phyloP scores from a whole-genome alignment of 306 rosid genomes.

The Cicer cuneatum region DNA sequence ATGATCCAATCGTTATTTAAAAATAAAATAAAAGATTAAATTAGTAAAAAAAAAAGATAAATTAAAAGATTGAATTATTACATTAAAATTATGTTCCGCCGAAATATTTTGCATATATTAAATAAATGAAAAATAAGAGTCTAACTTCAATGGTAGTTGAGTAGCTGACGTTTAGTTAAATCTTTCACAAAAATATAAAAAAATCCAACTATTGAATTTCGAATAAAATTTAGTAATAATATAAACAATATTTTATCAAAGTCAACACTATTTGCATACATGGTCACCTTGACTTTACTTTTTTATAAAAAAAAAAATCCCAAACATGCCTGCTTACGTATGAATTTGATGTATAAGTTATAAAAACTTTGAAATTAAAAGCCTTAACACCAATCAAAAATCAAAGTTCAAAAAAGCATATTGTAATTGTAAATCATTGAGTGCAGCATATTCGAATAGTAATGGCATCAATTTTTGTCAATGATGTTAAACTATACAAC shows the following conservation, averaged over 20 bases:
- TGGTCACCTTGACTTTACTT: too few relatives aligned
- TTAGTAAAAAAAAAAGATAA: too few relatives aligned
- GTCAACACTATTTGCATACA: neutral
- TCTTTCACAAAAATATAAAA: neutral
- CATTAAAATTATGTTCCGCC: accelerated
- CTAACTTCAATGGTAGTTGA: neutral
- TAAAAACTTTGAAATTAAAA: neutral
- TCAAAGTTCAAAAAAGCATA: neutral
- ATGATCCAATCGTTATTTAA: too few relatives aligned
- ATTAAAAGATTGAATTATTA: too few relatives aligned
- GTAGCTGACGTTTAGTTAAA: neutral
- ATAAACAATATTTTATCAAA: neutral
- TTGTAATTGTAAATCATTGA: neutral
- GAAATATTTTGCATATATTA: too few relatives aligned
- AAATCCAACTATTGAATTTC: neutral
- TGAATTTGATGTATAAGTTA: slow-evolving; percentile 5
- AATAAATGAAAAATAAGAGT: neutral
- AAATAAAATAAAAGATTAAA: too few relatives aligned
- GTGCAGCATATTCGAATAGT: slow-evolving; percentile 22
- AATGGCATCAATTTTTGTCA: slow-evolving; percentile 28
- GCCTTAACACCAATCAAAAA: slow-evolving; percentile 19
- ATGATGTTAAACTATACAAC: neutral
- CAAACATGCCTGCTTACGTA: slow-evolving; percentile 24
- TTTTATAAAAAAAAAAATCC: neutral
- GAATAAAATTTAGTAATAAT: neutral